Evolutionary conservation across 2,329 filamentous ascomycete genomes (phyloP).

Genomic region (Aspergillus transmontanensis): DNA sequence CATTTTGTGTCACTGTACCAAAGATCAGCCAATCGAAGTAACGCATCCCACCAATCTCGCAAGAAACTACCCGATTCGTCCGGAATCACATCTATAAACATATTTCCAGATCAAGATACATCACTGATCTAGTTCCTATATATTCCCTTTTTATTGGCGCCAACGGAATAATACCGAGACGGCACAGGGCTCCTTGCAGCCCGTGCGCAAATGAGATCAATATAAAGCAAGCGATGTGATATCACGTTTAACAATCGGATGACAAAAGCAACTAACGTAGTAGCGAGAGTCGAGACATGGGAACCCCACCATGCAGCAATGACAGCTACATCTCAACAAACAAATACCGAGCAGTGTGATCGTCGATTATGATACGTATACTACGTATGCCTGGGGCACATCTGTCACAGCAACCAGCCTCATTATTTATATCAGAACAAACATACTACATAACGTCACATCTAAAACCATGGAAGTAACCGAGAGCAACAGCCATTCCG

Average conservation of each 20-base stretch:
- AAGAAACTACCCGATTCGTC: not conserved
- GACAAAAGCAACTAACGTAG: no score
- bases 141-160: not conserved
- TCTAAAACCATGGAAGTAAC: not conserved
- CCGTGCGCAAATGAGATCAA: not conserved
- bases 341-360: not conserved
- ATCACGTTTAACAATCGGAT: not conserved
- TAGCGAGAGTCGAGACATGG: not conserved
- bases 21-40: not conserved
- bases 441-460: not conserved
- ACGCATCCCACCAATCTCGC: not conserved
- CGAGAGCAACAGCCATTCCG: not conserved
- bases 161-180: not conserved
- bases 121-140: not conserved
- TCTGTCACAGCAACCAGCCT: not conserved
- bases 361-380: not conserved
- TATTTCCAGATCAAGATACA: not conserved
- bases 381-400: not conserved
- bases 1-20: not conserved
- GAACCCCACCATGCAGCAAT: not conserved
- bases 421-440: not conserved
- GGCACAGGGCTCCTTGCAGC: not conserved
- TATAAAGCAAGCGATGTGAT: not conserved
- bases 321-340: not conserved
- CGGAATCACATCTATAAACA: not conserved